phyloP scores from a whole-genome alignment of 345 rosid species.

The Salix exigua region DNA sequence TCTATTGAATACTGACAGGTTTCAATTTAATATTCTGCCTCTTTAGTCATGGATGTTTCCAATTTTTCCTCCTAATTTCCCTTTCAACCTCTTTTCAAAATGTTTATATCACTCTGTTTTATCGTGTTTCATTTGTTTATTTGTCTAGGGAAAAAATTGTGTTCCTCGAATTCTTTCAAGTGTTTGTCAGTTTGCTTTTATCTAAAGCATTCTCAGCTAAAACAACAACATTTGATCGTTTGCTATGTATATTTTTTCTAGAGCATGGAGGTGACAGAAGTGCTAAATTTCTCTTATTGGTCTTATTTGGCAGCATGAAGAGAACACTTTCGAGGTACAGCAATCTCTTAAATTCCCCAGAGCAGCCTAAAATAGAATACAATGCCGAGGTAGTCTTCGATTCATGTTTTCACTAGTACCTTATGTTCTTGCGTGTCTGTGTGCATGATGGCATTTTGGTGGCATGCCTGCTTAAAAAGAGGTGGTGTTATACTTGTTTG shows the following conservation, averaged over 20 bases:
- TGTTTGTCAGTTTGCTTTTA: not conserved
- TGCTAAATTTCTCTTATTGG: conserved; percentile 5
- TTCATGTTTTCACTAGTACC: not conserved
- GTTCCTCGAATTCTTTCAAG: not conserved
- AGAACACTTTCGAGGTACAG: conserved; percentile 64
- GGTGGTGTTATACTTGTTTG: too few species aligned
- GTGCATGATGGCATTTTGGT: too few species aligned
- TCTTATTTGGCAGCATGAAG: conserved; percentile 55
- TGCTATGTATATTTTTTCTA: too few species aligned
- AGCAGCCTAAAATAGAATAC: conserved; percentile 36
- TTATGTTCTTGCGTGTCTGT: not conserved
- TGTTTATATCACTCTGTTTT: not conserved
- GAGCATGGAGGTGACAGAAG: not conserved
- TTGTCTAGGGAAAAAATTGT: not conserved
- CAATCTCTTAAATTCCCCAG: conserved; percentile 50
- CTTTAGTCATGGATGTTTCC: too few species aligned
- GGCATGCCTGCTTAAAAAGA: too few species aligned
- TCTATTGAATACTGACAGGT: too few species aligned
- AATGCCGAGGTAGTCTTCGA: conserved; percentile 50
- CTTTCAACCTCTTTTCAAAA: not conserved
- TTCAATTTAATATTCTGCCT: too few species aligned
- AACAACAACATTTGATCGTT: too few species aligned
- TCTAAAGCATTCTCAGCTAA: not conserved
- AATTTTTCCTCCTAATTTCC: not conserved
- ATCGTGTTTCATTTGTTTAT: not conserved